Evolutionary conservation across 805 yeast species (phyloP), one percentile per base, ranked within the genome.

Genomic region (Candida ovalis): DNA sequence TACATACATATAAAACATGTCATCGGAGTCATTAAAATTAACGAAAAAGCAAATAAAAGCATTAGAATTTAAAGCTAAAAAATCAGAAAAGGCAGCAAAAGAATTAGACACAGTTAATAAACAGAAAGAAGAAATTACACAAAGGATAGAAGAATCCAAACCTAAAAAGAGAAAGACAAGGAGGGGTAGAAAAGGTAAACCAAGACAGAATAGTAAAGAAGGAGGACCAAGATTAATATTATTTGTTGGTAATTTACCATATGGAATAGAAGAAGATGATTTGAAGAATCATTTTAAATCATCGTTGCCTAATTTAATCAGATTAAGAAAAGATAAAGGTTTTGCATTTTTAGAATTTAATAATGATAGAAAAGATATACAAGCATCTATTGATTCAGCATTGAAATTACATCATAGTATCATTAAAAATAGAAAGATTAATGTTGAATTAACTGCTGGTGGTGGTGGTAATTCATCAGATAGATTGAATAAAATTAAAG

Each of bases 361-460:
- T 51, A 71, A 68, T 47, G 78, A 73, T 44, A 69, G 74, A 37
- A 71, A 69, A 18, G 87, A 84, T 51, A 88, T 91, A 37, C 86
- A 86, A 57, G 78, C 81, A 51, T 79, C 84, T 51, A 84, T 94
- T 83, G 96, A 89, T 59, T 75, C 80, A 41, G 97, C 97, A 0
- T 73, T 94, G 57, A 74, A 85, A 53, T 78, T 87, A 74, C 97
- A 94, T 66, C 96, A 88, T 67, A 75, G 92, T 3, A 59, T 72
- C 9, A 63, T 92, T 54, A 76, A 80, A 48, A 75, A 77, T 40
- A 76, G 97, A 56, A 88, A 84, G 64, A 91, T 94, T 61, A 94
- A 94, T 62, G 97, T 94, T 32, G 99, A 94, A 66, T 75, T 94
- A 58, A 94, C 98, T 2, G 99, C 89, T 44, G 99, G 99, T 48